A percentile compares a stretch with the other conserved stretches of the same genome.
phyloP scores from a whole-genome alignment of 805 yeast genomes.

The Kluyveromyces siamensis region DNA sequence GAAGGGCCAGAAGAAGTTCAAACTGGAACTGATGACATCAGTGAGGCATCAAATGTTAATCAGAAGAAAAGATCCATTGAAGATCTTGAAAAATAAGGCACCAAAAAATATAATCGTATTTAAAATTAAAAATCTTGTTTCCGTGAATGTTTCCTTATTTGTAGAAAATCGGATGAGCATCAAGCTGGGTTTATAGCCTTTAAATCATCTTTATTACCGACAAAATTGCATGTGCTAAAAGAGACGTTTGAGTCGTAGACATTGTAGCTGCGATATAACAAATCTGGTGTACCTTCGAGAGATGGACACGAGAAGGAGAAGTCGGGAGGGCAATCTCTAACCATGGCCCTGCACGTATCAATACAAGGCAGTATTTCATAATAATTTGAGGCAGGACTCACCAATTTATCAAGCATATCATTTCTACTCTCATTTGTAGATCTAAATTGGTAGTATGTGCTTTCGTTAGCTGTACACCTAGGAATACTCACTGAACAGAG shows the following conservation, averaged over 20 bases:
- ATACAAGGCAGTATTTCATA: constrained; percentile 83
- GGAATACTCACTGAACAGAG: constrained; percentile 85
- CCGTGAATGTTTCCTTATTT: not conserved
- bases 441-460: constrained; percentile 39
- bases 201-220: constrained; percentile 25
- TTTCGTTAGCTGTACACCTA: constrained; percentile 54
- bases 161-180: not conserved
- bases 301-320: constrained; percentile 72
- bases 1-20: not conserved
- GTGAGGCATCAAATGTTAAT: not conserved
- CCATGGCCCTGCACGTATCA: constrained; percentile 68
- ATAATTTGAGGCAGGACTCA: constrained; percentile 50
- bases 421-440: constrained; percentile 48
- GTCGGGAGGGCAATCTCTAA: constrained; percentile 72
- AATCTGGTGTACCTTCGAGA: constrained; percentile 6
- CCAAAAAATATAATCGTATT: not conserved
- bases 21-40: constrained; percentile 2
- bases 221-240: constrained; percentile 34
- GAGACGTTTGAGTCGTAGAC: constrained; percentile 9
- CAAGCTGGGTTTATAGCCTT: not conserved
- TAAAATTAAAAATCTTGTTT: too few species aligned
- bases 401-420: constrained; percentile 41
- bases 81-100: not conserved
- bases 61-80: constrained; percentile 4
- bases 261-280: constrained; percentile 26